Base-by-base conservation (phyloP, 139 green algal genomes). In the Choricystis sp. region DNA sequence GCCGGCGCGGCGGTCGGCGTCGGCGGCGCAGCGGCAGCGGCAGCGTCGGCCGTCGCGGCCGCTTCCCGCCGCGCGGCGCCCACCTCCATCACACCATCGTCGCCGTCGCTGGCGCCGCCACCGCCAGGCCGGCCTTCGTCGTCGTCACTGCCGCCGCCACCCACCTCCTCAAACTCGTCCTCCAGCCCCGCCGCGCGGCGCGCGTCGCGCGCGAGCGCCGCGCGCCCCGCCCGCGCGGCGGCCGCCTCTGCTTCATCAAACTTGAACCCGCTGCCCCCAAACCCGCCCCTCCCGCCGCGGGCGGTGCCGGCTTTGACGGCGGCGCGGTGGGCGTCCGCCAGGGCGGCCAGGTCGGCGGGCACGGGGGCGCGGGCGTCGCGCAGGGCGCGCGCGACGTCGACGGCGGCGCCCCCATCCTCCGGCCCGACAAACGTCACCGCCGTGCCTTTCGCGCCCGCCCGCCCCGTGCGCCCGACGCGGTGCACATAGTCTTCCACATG, bases 401-500 rank as follows among this genome's bases (percentile, higher is more conserved):
- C 87, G 0, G 92, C 89, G 64, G 90, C 96, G 29, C 84, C 77
- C 24, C 96, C 89, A 63, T 97, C 90, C 14, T 95, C 83, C 1
- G 76, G 72, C 0, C 29, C 64, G 29, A 98, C 95, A 75, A 98
- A 98, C 9, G 92, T 98, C 72, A 97, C 86, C 31, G 92, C 86
- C 2, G 81, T 71, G 20, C 65, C 65, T 65, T 70, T 70, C 30
- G 31, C 69, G 30, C 78, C 62, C 2, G 56, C 70, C 24, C 26
- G 9, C 23, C 89, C 89, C 28, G 89, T 94, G 60, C 89, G 78
- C n/a, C 89, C 89, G 56, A 95, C 89, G 22, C 85, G 55, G 75
- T 98, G 92, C 61, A 99, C 87, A 65, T 99, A 99, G 67, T 99
- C 92, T 69, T 99, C 93, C 64, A 94, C 87, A 77, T 99, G 93